Percentiles rank a stretch among this genome's conserved stretches.
Conservation (phyloP, 75 land plant species). For the Picea sitchensis region DNA sequence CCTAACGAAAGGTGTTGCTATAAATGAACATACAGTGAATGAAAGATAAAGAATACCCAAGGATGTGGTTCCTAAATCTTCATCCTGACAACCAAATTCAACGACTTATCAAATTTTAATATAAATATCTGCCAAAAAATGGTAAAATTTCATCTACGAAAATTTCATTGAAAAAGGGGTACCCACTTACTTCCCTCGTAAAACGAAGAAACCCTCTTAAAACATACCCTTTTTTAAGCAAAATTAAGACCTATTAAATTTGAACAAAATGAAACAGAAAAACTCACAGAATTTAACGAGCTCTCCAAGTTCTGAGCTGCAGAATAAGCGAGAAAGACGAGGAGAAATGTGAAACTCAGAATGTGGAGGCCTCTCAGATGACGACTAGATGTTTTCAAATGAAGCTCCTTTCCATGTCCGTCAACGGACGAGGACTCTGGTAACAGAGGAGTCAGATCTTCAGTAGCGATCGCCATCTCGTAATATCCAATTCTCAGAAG, state of each 20-base stretch:
- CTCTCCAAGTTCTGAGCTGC: constrained; percentile 88
- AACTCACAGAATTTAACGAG: constrained; percentile 68
- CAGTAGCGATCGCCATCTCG: too few species aligned
- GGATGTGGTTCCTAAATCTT: constrained; percentile 70
- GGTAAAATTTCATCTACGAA: neutral
- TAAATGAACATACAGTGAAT: constrained; percentile 68
- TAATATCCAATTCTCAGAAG: too few species aligned
- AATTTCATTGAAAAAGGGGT: neutral
- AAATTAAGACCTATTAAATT: neutral
- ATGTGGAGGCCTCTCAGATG: constrained; percentile 62
- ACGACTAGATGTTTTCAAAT: too few species aligned
- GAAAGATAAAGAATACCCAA: constrained; percentile 82
- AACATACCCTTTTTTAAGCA: too few species aligned
- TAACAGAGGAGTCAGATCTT: too few species aligned
- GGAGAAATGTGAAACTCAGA: constrained; percentile 63
- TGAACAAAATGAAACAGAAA: neutral
- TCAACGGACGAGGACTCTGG: too few species aligned
- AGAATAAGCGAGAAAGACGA: constrained; percentile 77
- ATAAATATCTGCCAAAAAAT: neutral
- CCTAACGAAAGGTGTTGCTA: constrained; percentile 65
- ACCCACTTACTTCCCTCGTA: neutral
- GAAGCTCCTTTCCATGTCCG: too few species aligned
- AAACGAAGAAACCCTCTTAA: too few species aligned
- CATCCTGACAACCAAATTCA: constrained; percentile 36
- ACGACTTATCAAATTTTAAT: neutral